Percentiles rank a stretch among this genome's conserved stretches.
These are phyloP conservation scores for Ceratocystis ficicola DNA, from an alignment of 2,329 filamentous ascomycete genomes.

Conservation along the genomic window DNA sequence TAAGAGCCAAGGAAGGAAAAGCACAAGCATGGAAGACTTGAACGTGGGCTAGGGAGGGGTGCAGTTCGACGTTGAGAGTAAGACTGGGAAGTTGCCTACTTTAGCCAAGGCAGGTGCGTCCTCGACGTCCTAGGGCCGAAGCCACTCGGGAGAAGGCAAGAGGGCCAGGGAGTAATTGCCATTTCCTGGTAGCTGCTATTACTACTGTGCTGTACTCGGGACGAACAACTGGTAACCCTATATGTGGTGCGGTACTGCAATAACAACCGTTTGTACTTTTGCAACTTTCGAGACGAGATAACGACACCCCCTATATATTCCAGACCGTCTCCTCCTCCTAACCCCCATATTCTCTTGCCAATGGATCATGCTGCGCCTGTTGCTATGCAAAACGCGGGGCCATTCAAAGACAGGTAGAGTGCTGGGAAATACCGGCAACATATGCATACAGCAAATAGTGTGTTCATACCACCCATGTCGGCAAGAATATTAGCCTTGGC, in stretches of 20 bases:
- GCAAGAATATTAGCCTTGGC: not conserved
- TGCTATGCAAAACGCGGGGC: not conserved
- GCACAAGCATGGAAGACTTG: not conserved
- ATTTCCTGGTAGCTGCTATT: not conserved
- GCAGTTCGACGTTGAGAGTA: not conserved
- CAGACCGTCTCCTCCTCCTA: not conserved
- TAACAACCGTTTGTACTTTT: not conserved
- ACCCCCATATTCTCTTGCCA: no score
- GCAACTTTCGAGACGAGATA: not conserved
- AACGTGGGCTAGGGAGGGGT: not conserved
- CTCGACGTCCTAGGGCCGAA: not conserved
- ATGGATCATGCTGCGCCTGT: no score
- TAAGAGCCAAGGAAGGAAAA: not conserved
- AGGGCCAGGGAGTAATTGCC: not conserved
- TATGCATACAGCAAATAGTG: no score
- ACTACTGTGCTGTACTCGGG: no score
- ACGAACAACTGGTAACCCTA: no score
- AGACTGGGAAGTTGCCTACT: not conserved
- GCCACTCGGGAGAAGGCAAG: not conserved
- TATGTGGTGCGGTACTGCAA: no score
- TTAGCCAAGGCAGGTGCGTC: not conserved
- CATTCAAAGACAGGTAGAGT: not conserved
- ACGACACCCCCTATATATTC: not conserved
- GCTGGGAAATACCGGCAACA: not conserved
- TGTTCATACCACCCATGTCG: not conserved